A percentile compares a stretch with the other conserved stretches of the same genome.
These are phyloP conservation scores for Plectranthus barbatus DNA, from an alignment of 257 asterid genomes.

Conservation along the genomic window DNA sequence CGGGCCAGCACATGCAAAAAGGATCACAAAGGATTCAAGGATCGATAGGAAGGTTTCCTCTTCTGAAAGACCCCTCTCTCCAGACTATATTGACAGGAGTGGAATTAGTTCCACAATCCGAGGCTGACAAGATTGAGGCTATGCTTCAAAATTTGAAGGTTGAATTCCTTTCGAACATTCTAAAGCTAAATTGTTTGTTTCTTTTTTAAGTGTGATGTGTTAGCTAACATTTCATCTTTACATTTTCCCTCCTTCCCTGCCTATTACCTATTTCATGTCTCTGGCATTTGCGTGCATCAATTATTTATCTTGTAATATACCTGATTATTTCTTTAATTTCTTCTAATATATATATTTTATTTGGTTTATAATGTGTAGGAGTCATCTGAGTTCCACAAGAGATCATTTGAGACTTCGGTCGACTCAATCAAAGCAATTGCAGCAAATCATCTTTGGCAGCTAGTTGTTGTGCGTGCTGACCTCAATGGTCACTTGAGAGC, in stretches of 20 bases:
- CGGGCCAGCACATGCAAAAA: constrained; percentile 56
- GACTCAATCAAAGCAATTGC: constrained; percentile 88
- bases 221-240: background rate
- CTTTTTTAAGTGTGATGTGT: constrained; percentile 1
- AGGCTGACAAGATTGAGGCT: constrained; percentile 82
- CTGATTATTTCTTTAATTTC: background rate
- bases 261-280: background rate
- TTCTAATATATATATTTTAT: constrained; percentile 9
- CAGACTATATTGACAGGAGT: constrained; percentile 42
- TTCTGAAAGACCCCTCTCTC: constrained; percentile 40
- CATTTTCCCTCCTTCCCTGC: background rate
- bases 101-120: constrained; percentile 88
- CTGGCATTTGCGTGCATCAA: background rate
- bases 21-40: constrained; percentile 64
- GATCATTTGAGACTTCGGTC: constrained; percentile 80
- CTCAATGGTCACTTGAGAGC: constrained; percentile 97
- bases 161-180: background rate
- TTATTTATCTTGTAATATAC: background rate
- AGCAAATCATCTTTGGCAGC: constrained; percentile 99
- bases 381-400: constrained; percentile 85
- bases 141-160: constrained; percentile 94
- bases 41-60: constrained; percentile 27
- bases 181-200: background rate
- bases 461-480: constrained; percentile 97
- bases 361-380: constrained; percentile 47